Base-by-base conservation (phyloP, 345 rosid species). In the Eucalyptus urophylla region DNA sequence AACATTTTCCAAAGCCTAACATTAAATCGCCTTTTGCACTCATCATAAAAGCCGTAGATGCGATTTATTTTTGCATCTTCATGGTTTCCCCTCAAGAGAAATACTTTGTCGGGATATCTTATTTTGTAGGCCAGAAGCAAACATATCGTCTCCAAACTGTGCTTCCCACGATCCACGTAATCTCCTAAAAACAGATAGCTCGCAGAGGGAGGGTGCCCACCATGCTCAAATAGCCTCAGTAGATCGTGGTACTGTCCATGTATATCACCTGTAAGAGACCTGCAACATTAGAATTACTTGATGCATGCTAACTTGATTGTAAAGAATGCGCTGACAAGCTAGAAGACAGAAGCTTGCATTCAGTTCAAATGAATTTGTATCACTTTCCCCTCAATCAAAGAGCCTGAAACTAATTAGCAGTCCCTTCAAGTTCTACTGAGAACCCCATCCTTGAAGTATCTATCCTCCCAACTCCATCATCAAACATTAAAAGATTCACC, bases 181-280 rank as follows among this genome's bases (percentile, higher is more conserved):
- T 98, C 99, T 31, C 99, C 99, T 2, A 97, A 97, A 93, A 98
- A 98, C 88, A 97, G 95, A 89, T 98, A 97, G 94, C 94, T 96
- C 43, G 97, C 96, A 56, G 98, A 88, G 13, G 99, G 98, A 86
- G 99, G 99, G 90, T 96, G 95, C 86, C 98, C 99, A 53, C 98
- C 99, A 56, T 94, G 93, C 87, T 98, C 98, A 25, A 98, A 95
- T 49, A 98, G 87, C 93, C 98, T 95, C 53, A 97, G 92, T 37
- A 98, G 99, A 90, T 98, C 99, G 93, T 93, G 99, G 90, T 95
- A 97, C 87, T 97, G 99, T 89, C 99, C 99, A 88, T 97, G 99
- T 62, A 97, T 93, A 90, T 97, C 99, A 91, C 99, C 99, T 97
- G 94, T 37, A 90, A 91, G 13, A 37, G 80, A 81, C 50, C 45